Percentiles rank a stretch among this genome's conserved stretches.
These are phyloP conservation scores for Incumbomyces lentus DNA, from an alignment of 2,329 filamentous ascomycete species.

Conservation along the genomic window DNA sequence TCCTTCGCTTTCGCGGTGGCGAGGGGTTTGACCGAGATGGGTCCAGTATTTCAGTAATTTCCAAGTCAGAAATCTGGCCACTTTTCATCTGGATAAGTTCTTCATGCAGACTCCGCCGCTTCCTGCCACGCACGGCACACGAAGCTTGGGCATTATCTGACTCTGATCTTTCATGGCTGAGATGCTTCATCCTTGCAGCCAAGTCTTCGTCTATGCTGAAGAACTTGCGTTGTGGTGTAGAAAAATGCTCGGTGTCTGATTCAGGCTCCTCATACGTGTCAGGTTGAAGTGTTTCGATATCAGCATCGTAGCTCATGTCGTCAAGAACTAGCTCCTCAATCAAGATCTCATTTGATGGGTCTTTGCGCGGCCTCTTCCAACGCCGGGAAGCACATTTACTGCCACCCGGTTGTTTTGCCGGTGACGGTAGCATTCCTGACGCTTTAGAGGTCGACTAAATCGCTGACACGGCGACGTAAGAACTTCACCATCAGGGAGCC, in stretches of 20 bases:
- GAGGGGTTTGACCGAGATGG: conserved; percentile 7
- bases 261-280: conserved; percentile 26
- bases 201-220: conserved; percentile 17
- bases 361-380: conserved; percentile 18
- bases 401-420: no score
- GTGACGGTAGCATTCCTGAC: no score
- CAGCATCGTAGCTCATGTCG: conserved; percentile 24
- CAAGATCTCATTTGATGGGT: conserved; percentile 18
- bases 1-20: conserved; percentile 7
- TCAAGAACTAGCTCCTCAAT: conserved; percentile 22
- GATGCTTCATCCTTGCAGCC: conserved; percentile 13
- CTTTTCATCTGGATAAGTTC: background rate
- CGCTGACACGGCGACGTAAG: no score
- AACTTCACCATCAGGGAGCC: no score
- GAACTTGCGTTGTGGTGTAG: conserved; percentile 29
- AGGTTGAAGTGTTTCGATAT: conserved; percentile 27
- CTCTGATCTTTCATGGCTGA: conserved; percentile 9
- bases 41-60: conserved; percentile 8
- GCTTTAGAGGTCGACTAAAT: no score
- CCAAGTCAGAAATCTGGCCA: conserved; percentile 1
- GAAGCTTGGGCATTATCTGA: conserved; percentile 4
- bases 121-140: background rate
- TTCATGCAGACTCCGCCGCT: conserved; percentile 2
- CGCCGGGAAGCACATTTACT: background rate
- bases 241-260: conserved; percentile 19